These are phyloP conservation scores for Eimeria praecox DNA, from an alignment of 169 alveolate species.

Conservation along the genomic window DNA sequence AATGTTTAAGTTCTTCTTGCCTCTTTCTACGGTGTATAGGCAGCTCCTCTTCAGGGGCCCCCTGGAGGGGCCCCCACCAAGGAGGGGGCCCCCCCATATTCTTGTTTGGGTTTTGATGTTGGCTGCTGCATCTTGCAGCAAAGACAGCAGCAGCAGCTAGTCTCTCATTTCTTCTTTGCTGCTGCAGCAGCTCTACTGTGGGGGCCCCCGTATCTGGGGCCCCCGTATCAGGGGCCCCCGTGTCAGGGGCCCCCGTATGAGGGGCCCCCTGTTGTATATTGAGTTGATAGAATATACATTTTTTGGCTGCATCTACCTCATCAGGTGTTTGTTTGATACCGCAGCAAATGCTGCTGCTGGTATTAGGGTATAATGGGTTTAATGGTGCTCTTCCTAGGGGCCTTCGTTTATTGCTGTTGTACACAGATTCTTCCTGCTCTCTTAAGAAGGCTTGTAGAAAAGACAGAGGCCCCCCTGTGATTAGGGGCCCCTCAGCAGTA, in stretches of 20 bases:
- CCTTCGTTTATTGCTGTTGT: background rate
- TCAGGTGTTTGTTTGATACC: conserved; percentile 44
- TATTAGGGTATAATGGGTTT: background rate
- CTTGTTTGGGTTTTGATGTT: background rate
- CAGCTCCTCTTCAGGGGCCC: background rate
- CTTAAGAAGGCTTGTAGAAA: background rate
- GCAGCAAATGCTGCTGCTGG: background rate
- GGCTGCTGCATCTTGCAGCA: conserved; percentile 26
- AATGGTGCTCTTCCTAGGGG: conserved; percentile 30
- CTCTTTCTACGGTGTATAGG: background rate
- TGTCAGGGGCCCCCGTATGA: background rate
- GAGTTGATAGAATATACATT: background rate
- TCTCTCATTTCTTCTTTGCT: conserved; percentile 2
- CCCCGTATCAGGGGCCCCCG: background rate
- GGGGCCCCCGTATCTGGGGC: background rate
- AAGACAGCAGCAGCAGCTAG: conserved; percentile 8
- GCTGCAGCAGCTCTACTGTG: conserved; percentile 36
- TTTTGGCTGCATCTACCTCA: background rate
- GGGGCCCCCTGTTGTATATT: background rate
- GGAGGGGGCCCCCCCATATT: conserved; percentile 10
- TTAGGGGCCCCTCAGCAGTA: background rate
- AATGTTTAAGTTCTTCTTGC: background rate
- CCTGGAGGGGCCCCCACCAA: conserved; percentile 19
- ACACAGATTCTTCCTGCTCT: background rate
- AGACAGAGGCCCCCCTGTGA: background rate